Base-by-base conservation (phyloP, 2,329 filamentous ascomycete genomes). In the Apiospora aurea region DNA sequence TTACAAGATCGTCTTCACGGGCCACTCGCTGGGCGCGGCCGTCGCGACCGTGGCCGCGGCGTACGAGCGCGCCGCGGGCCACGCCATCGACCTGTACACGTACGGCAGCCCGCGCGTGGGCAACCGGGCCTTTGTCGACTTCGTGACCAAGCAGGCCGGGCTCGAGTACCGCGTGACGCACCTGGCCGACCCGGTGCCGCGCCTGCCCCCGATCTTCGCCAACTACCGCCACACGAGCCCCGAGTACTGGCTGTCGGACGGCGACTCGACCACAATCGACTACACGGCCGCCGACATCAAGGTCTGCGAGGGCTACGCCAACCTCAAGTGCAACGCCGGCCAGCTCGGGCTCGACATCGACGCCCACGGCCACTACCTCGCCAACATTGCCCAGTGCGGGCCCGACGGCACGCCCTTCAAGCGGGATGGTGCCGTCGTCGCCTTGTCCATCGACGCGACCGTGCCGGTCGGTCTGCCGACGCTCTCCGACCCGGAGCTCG, bases 1-100 rank as follows among this genome's bases (percentile, higher is more conserved):
- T 67, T 92, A 87, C 82, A 79, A 79, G 66, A 78, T 93, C 78
- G 79, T 91, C 24, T 80, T 87, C n/a, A 90, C 90, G 0, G 92
- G 92, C 47, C 92, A 94, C 83, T 92, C 90, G 13, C 88, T 94
- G 4, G 92, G 92, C 67, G 92, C 85, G 38, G 91, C 91, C 8
- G 83, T 94, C 2, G 90, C 87, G 51, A 89, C 87, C 8, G 79
- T 94, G 5, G 91, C 85, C 0, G 88, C 86, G 0, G 88, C 86
- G 0, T 85, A 88, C 75, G 81, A 93, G 26, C 87, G 90, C 67
- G 79, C 79, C 7, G 77, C 79, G 13, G 89, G 87, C 57, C 81
- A 82, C 72, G 74, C 81, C 1, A 80, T 84, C 69, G 89, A 91
- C 75, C 76, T 93, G 61, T 93, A 91, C 84, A 91, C 88, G 1